phyloP scores from a whole-genome alignment of 306 rosid genomes.

The Psophocarpus tetragonolobus region DNA sequence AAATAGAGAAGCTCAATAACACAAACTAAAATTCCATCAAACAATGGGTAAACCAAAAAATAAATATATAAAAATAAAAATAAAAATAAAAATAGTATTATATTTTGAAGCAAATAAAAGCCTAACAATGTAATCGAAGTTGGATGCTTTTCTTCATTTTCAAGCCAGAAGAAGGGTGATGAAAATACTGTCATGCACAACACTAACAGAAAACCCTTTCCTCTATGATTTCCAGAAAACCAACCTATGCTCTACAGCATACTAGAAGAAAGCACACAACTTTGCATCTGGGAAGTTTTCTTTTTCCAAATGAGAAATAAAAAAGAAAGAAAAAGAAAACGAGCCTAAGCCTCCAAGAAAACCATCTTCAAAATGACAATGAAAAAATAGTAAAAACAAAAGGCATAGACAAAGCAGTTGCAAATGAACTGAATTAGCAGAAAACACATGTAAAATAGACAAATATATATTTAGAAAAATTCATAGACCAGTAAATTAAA shows the following conservation, averaged over 20 bases:
- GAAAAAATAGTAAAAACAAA: neutral
- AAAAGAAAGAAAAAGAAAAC: neutral
- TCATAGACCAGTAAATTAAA: neutral
- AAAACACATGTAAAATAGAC: neutral
- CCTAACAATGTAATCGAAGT: neutral
- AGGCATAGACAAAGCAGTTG: neutral
- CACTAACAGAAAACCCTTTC: conserved; percentile 21
- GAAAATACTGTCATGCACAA: conserved; percentile 31
- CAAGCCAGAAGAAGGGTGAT: conserved; percentile 45
- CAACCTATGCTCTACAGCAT: neutral
- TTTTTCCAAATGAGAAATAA: neutral
- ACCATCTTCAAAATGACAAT: neutral
- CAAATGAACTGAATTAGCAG: neutral
- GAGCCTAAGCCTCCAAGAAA: neutral
- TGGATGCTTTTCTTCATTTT: conserved; percentile 56
- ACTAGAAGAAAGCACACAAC: conserved; percentile 29
- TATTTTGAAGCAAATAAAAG: neutral
- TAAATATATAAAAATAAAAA: neutral
- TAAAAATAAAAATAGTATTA: neutral
- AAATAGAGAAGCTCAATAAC: conserved; percentile 26
- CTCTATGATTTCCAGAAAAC: conserved; percentile 32
- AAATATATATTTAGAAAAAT: neutral
- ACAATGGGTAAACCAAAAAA: conserved; percentile 16
- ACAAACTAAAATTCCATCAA: conserved; percentile 17
- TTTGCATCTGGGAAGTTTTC: conserved; percentile 24